Percentiles rank a stretch among this genome's conserved stretches.
These are phyloP conservation scores for Vaccinium macrocarpon DNA, from an alignment of 148 eudicot genomes.

Conservation along the genomic window DNA sequence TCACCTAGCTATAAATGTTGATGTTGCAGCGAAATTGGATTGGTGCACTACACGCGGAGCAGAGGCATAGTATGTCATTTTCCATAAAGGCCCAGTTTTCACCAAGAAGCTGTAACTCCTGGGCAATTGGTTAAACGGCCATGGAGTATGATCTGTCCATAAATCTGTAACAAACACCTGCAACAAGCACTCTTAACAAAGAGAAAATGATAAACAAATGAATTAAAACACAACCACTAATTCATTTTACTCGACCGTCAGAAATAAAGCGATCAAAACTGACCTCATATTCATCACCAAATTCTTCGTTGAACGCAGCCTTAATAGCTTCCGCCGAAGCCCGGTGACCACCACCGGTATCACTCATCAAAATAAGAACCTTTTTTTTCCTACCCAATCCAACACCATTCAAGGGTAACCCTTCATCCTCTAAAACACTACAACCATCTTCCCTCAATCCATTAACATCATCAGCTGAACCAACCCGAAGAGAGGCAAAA, in stretches of 20 bases:
- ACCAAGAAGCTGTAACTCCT: constrained; percentile 94
- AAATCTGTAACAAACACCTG: constrained; percentile 96
- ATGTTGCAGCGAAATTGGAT: constrained; percentile 93
- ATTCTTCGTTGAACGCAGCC: constrained; percentile 69
- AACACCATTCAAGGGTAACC: constrained; percentile 38
- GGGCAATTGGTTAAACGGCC: constrained; percentile 98
- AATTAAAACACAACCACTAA: constrained; percentile 5
- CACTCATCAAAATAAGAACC: constrained; percentile 96
- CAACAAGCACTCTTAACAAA: constrained; percentile 42
- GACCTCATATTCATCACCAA: constrained; percentile 90
- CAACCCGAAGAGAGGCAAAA: constrained; percentile 57
- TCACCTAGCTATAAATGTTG: constrained; percentile 94
- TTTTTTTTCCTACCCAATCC: constrained; percentile 49
- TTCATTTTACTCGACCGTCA: neutral
- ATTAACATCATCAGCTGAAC: constrained; percentile 41
- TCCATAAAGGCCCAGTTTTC: constrained; percentile 91
- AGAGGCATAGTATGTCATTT: constrained; percentile 80
- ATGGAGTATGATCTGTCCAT: constrained; percentile 97
- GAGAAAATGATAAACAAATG: constrained; percentile 38
- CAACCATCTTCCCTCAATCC: constrained; percentile 45
- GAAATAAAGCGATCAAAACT: constrained; percentile 5
- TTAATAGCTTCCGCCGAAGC: constrained; percentile 98
- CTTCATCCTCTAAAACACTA: constrained; percentile 53
- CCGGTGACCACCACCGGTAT: constrained; percentile 97
- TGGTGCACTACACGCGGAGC: constrained; percentile 90